Percentiles rank a stretch among this genome's conserved stretches.
These are phyloP conservation scores for Tetrapisispora fleetii DNA, from an alignment of 805 yeast genomes.

Conservation along the genomic window DNA sequence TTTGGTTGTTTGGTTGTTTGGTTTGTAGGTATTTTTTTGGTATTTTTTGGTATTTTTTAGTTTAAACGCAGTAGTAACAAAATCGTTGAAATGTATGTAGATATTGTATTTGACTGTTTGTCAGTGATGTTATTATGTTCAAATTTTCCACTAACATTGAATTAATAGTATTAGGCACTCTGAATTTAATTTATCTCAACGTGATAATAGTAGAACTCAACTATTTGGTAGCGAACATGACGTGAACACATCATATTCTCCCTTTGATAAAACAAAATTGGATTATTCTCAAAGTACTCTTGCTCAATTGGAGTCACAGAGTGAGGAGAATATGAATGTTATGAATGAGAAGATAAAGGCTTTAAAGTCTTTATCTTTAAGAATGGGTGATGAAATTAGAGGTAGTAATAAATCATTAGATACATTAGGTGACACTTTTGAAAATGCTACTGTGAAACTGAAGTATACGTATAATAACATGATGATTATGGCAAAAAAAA, in stretches of 20 bases:
- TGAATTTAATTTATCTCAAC: constrained; percentile 16
- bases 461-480: constrained; percentile 45
- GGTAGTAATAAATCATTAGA: constrained; percentile 40
- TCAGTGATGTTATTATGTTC: background rate
- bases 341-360: constrained; percentile 46
- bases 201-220: constrained; percentile 26
- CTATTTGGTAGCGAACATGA: constrained; percentile 18
- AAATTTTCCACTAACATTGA: background rate
- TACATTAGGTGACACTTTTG: constrained; percentile 37
- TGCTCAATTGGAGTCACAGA: constrained; percentile 56
- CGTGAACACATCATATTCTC: constrained; percentile 26
- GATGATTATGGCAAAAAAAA: constrained; percentile 53
- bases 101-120: background rate
- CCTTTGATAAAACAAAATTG: constrained; percentile 31
- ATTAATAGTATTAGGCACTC: constrained; percentile 6
- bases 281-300: constrained; percentile 44
- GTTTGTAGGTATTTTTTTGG: too few species aligned
- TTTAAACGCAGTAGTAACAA: too few species aligned
- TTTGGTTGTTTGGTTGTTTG: too few species aligned
- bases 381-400: constrained; percentile 58
- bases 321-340: constrained; percentile 41
- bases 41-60: too few species aligned
- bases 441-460: constrained; percentile 36
- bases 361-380: constrained; percentile 44
- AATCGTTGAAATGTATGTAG: background rate